Evolutionary conservation across 1,139 yeast species (phyloP), one percentile per base, ranked within the genome.

Genomic region (Candida smagusa): DNA sequence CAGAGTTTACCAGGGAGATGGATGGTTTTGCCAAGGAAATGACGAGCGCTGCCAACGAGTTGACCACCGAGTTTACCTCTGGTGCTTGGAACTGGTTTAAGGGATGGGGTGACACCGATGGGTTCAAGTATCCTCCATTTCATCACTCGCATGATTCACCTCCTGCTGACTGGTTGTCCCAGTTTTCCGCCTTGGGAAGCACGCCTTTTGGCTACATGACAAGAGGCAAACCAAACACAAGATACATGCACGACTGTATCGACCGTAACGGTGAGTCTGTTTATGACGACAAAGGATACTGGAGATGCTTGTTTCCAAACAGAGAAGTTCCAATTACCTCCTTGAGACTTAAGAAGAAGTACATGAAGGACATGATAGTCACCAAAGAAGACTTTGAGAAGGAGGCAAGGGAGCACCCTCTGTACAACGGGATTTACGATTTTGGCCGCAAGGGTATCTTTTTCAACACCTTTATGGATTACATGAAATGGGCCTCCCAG

Each of bases 241-340:
- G 74, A 36, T 74, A 76, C 44, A 86, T 81, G 56, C 69, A 75
- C 42, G 72, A 76, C 31, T 89, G 97, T 57, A 52, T 73, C 50
- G 74, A 74, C 24, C 66, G 74, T 33, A 63, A 78, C 4, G 97
- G 97, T 1, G 65, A 74, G 12, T 75, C 87, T 1, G 79, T 81
- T 7, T 89, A 96, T 95, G 92, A 85, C 51, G 63, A 77, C 12
- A 66, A 73, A 31, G 96, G 96, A 0, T 74, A 79, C 58, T 89
- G 96, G 96, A 74, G 89, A 52, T 89, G 97, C 60, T 65, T 89
- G 38, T 84, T 89, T 61, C 95, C 95, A 22, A 70, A 72, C 41
- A 56, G 72, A 12, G 67, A 62, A 26, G 68, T 80, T 13, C 63
- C 70, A 0, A 56, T 61, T 23, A 62, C 59, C 33, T 46, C 58